Conservation (phyloP, 345 rosid species). For the Salix udensis region DNA sequence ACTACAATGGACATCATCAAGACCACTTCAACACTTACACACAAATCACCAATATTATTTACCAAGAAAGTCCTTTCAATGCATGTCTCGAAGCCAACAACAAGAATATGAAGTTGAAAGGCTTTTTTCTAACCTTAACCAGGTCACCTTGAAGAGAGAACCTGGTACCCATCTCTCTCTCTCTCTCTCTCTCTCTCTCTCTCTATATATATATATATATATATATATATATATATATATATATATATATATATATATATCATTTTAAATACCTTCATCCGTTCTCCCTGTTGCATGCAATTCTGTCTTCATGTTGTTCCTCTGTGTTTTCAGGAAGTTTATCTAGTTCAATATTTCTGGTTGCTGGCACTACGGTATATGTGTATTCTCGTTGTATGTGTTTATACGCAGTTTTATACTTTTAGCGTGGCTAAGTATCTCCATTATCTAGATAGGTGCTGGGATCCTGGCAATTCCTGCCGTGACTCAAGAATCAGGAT, state of each 20-base stretch:
- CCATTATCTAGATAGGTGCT: constrained; percentile 64
- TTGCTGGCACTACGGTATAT: constrained; percentile 82
- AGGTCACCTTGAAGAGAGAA: constrained; percentile 67
- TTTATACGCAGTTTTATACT: background rate
- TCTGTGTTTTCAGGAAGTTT: constrained; percentile 53
- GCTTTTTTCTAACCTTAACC: constrained; percentile 84
- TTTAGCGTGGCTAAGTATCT: constrained; percentile 2
- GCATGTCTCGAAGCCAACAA: constrained; percentile 38
- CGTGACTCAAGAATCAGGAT: constrained; percentile 85
- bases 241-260: too few species aligned
- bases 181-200: too few species aligned
- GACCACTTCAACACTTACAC: background rate
- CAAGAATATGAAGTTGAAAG: constrained; percentile 52
- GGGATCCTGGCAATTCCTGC: constrained; percentile 94
- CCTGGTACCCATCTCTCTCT: constrained; percentile 37
- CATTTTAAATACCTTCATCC: too few species aligned
- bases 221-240: too few species aligned
- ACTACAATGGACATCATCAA: background rate
- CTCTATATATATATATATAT: too few species aligned
- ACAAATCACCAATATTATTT: background rate
- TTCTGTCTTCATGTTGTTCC: background rate
- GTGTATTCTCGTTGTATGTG: background rate
- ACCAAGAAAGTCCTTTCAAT: constrained; percentile 23
- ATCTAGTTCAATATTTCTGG: constrained; percentile 73
- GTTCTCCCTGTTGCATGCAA: too few species aligned